Conservation (phyloP, 1,284 basidiomycete genomes). For the Cryptococcus sp. region DNA sequence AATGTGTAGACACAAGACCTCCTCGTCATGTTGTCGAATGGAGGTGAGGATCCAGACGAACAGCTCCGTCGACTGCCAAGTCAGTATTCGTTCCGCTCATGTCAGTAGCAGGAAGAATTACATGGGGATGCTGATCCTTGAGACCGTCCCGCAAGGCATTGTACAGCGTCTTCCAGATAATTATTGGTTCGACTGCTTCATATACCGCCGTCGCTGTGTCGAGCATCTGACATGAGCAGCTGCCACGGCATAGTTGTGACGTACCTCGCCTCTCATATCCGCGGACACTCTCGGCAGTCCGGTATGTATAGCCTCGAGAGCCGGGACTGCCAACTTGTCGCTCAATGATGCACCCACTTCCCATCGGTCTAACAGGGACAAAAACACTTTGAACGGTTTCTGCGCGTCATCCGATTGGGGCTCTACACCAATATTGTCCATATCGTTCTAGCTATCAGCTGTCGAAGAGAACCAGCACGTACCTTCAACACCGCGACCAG, state of each 20-base stretch:
- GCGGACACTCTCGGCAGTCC: not conserved
- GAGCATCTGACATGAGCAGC: slow-evolving; percentile 54
- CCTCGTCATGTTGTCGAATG: slow-evolving; percentile 52
- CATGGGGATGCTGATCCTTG: slow-evolving; percentile 1
- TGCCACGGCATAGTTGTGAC: not conserved
- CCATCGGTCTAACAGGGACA: slow-evolving; percentile 94
- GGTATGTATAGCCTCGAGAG: slow-evolving; percentile 37
- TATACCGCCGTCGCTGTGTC: slow-evolving; percentile 87
- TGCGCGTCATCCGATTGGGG: slow-evolving; percentile 53
- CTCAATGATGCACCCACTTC: slow-evolving; percentile 84
- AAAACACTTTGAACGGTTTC: slow-evolving; percentile 88
- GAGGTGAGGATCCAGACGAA: slow-evolving; percentile 48
- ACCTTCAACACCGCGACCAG: slow-evolving; percentile 66
- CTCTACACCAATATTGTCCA: slow-evolving; percentile 4
- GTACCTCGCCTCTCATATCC: slow-evolving; percentile 8
- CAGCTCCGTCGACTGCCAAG: slow-evolving; percentile 34
- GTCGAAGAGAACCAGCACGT: slow-evolving; percentile 11
- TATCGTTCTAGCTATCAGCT: slow-evolving; percentile 9
- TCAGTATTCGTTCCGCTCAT: slow-evolving; percentile 1
- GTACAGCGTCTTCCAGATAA: slow-evolving; percentile 69
- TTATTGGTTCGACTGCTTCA: slow-evolving; percentile 83
- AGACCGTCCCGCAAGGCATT: slow-evolving; percentile 53
- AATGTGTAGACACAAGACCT: slow-evolving; percentile 34
- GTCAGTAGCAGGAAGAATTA: slow-evolving; percentile 1
- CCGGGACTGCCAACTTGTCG: slow-evolving; percentile 70